Conservation (phyloP, 2,329 filamentous ascomycete species). For the Cephalotrichum gorgonifer region DNA sequence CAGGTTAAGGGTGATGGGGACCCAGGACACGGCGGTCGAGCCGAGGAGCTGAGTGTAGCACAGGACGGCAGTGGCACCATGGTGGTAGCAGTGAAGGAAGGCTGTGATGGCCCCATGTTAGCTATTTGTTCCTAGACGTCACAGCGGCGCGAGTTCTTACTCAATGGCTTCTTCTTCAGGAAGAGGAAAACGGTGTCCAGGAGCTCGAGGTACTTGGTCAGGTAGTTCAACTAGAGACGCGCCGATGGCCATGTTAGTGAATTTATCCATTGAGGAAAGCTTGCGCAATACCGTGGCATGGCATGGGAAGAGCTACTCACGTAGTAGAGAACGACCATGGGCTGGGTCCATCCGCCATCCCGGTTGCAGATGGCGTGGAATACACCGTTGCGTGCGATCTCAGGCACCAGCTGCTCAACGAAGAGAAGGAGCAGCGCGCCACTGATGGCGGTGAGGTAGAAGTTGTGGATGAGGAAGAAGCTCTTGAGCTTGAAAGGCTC, state of each 20-base stretch:
- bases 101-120: constrained; percentile 21
- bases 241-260: neutral
- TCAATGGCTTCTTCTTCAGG: constrained; percentile 98
- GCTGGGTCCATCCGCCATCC: constrained; percentile 86
- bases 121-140: neutral
- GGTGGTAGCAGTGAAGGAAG: constrained; percentile 98
- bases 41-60: constrained; percentile 97
- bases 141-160: constrained; percentile 4
- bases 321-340: constrained; percentile 91
- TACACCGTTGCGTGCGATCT: constrained; percentile 66
- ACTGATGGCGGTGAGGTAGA: constrained; percentile 82
- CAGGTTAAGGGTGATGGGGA: constrained; percentile 85
- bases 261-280: neutral
- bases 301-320: constrained; percentile 34
- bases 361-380: constrained; percentile 80
- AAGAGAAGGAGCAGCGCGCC: constrained; percentile 72
- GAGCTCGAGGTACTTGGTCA: constrained; percentile 95
- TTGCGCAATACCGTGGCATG: neutral
- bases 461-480: constrained; percentile 93
- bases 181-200: constrained; percentile 94
- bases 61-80: constrained; percentile 89
- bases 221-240: constrained; percentile 80
- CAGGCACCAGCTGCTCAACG: constrained; percentile 82
- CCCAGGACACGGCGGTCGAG: constrained; percentile 88
- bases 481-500: constrained; percentile 75